A percentile compares a stretch with the other conserved stretches of the same genome.
phyloP scores from a whole-genome alignment of 2,329 filamentous ascomycete species.

The Microsporum canis region DNA sequence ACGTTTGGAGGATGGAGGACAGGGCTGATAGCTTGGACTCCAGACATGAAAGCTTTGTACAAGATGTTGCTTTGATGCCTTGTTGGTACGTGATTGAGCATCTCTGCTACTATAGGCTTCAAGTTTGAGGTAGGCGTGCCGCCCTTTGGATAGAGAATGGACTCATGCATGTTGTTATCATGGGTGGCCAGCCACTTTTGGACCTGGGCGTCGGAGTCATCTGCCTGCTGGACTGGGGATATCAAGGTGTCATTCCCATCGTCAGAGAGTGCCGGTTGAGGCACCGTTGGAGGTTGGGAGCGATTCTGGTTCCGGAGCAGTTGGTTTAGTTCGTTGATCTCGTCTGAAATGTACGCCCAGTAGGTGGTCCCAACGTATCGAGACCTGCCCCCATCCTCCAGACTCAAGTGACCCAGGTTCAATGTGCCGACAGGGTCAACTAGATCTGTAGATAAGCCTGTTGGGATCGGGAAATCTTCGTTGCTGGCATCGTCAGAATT shows the following conservation, averaged over 20 bases:
- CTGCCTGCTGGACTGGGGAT: background rate
- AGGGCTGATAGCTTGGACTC: conserved; percentile 36
- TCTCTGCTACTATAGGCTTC: conserved; percentile 28
- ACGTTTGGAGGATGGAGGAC: conserved; percentile 36
- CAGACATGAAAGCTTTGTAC: conserved; percentile 38
- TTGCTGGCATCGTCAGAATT: conserved; percentile 23
- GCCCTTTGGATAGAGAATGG: conserved; percentile 17
- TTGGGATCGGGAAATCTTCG: conserved; percentile 35
- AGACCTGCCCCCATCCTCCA: conserved; percentile 34
- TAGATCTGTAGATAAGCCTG: conserved; percentile 31
- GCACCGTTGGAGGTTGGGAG: conserved; percentile 14
- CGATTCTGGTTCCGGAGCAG: conserved; percentile 32
- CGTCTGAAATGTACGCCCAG: conserved; percentile 36
- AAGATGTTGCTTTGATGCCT: conserved; percentile 37
- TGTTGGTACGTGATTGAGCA: conserved; percentile 33
- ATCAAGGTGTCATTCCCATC: background rate
- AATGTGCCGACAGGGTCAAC: conserved; percentile 33
- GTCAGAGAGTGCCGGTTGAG: background rate
- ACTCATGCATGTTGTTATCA: background rate
- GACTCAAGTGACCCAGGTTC: conserved; percentile 33
- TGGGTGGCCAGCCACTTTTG: background rate
- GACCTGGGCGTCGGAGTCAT: background rate
- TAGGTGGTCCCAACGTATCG: conserved; percentile 38
- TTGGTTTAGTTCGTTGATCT: conserved; percentile 37
- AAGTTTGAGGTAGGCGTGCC: conserved; percentile 27